phyloP scores from a whole-genome alignment of 148 eudicot species.

The Nepenthes mirabilis region DNA sequence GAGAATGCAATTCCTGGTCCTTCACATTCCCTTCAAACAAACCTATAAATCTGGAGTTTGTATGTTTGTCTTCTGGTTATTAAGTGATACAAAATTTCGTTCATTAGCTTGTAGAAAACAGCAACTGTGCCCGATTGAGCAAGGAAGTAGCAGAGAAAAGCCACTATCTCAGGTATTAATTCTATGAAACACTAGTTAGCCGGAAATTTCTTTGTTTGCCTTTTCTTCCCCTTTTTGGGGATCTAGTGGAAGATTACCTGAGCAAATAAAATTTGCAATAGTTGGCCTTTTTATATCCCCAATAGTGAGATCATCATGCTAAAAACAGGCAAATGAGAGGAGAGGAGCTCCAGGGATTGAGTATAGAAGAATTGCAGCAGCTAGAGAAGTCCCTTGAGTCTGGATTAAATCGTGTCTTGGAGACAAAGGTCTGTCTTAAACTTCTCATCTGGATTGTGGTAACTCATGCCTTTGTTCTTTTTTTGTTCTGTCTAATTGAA shows the following conservation, averaged over 20 bases:
- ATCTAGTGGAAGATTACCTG: background rate
- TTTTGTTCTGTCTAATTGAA: background rate
- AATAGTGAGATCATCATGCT: background rate
- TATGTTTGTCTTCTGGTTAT: background rate
- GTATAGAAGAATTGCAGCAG: slow-evolving; percentile 57
- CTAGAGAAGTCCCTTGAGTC: slow-evolving; percentile 69
- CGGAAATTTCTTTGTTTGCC: background rate
- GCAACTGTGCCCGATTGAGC: slow-evolving; percentile 48
- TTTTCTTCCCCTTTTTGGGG: background rate
- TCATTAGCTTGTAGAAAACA: slow-evolving; percentile 68
- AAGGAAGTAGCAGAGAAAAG: slow-evolving; percentile 72
- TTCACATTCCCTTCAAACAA: too few relatives aligned
- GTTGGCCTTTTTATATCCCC: background rate
- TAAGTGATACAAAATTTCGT: background rate
- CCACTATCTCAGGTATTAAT: slow-evolving; percentile 51
- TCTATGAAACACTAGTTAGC: background rate
- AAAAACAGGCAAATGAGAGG: slow-evolving; percentile 81
- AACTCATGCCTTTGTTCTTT: background rate
- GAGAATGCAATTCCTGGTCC: too few relatives aligned
- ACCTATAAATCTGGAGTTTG: background rate
- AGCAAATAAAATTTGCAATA: background rate
- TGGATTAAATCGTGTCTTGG: slow-evolving; percentile 62
- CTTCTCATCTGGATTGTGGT: background rate
- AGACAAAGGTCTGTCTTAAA: slow-evolving; percentile 49
- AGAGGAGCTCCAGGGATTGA: slow-evolving; percentile 74